These are phyloP conservation scores for Craterostigma plantagineum DNA, from an alignment of 257 asterid species.

Conservation along the genomic window DNA sequence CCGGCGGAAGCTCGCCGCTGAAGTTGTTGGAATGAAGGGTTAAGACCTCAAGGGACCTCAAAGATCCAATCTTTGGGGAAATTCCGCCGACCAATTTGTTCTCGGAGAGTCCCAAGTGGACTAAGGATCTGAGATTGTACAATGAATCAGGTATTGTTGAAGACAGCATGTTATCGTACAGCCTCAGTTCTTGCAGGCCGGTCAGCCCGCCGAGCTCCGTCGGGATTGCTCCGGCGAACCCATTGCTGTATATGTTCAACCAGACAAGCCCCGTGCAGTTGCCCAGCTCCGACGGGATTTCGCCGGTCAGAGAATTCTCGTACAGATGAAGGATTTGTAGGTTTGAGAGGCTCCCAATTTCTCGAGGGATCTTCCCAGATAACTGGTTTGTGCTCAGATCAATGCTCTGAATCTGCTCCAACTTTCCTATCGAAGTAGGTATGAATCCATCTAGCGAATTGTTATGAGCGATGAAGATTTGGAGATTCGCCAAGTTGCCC, in stretches of 20 bases:
- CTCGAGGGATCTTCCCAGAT: conserved; percentile 13
- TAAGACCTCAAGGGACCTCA: conserved; percentile 38
- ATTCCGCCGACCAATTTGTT: conserved; percentile 35
- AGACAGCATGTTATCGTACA: conserved; percentile 30
- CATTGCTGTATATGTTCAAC: conserved; percentile 29
- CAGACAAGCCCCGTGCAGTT: conserved; percentile 23
- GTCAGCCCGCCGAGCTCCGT: conserved; percentile 36
- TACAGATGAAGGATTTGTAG: conserved; percentile 32
- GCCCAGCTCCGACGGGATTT: conserved; percentile 48
- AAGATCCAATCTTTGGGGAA: conserved; percentile 15
- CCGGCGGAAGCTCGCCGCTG: conserved; percentile 44
- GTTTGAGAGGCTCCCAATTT: conserved; percentile 37
- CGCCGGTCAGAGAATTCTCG: conserved; percentile 34
- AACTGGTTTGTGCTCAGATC: conserved; percentile 22
- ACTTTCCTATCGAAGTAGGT: conserved; percentile 36
- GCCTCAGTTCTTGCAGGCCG: conserved; percentile 22
- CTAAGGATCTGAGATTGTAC: conserved; percentile 28
- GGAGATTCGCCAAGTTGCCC: conserved; percentile 37
- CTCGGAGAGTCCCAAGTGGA: conserved; percentile 37
- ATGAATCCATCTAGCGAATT: conserved; percentile 40
- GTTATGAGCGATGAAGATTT: conserved; percentile 27
- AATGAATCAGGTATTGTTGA: conserved; percentile 52
- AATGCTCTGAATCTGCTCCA: conserved; percentile 23
- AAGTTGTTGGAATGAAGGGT: conserved; percentile 62
- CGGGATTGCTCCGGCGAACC: conserved; percentile 48